Evolutionary conservation across 1,284 basidiomycete species (phyloP).

Genomic region (Cryptococcus sp.): DNA sequence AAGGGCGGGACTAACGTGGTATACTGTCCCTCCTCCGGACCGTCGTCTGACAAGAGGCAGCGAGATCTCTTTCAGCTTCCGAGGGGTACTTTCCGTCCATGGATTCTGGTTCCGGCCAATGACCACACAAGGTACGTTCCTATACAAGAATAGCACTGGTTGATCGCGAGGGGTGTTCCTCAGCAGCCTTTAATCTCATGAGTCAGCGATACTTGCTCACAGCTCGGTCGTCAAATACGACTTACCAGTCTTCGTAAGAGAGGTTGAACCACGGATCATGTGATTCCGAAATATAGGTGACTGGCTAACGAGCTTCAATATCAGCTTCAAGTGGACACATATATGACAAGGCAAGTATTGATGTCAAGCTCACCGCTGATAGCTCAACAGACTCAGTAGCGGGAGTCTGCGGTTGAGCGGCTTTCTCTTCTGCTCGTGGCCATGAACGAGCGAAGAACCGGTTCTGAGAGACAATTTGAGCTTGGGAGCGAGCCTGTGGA

Average conservation of each 20-base stretch:
- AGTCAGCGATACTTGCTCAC: constrained; percentile 1
- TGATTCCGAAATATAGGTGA: constrained; percentile 76
- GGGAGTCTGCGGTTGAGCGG: constrained; percentile 33
- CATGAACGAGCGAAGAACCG: constrained; percentile 4
- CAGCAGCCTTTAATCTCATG: constrained; percentile 67
- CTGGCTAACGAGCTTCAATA: constrained; percentile 37
- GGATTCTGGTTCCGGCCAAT: constrained; percentile 98
- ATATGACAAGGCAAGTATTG: background rate
- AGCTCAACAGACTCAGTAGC: constrained; percentile 35
- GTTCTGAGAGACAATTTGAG: background rate
- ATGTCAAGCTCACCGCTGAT: constrained; percentile 14
- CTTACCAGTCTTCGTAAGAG: constrained; percentile 87
- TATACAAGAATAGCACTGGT: constrained; percentile 83
- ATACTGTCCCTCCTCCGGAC: constrained; percentile 97
- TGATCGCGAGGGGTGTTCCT: constrained; percentile 66
- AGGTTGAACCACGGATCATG: constrained; percentile 91
- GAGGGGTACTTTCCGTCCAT: constrained; percentile 91
- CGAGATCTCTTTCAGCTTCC: constrained; percentile 57
- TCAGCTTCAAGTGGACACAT: background rate
- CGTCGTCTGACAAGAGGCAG: constrained; percentile 82
- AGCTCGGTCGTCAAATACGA: constrained; percentile 22
- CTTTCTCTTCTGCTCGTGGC: constrained; percentile 12
- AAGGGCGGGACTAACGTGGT: constrained; percentile 67
- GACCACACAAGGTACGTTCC: constrained; percentile 86
- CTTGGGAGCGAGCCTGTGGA: background rate